These are phyloP conservation scores for Eleusine coracana DNA, from an alignment of 176 grass and related monocot genomes.

Conservation along the genomic window DNA sequence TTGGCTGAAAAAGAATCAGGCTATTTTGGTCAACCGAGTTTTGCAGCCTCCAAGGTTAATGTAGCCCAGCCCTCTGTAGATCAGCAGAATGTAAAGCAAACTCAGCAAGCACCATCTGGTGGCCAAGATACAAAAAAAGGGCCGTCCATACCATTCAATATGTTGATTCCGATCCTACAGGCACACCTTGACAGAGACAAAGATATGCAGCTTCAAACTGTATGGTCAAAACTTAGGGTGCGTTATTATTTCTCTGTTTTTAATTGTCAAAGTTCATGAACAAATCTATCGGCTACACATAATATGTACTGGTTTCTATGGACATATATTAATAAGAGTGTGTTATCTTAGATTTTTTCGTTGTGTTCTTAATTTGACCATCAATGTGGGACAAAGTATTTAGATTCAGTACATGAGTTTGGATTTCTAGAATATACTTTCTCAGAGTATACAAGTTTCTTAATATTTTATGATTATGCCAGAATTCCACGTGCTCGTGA, in stretches of 20 bases:
- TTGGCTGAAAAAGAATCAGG: constrained; percentile 50
- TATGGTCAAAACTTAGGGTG: constrained; percentile 90
- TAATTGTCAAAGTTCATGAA: constrained; percentile 17
- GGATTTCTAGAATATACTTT: neutral
- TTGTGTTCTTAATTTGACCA: neutral
- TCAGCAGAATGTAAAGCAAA: constrained; percentile 42
- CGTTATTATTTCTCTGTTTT: constrained; percentile 33
- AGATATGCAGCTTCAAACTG: constrained; percentile 91
- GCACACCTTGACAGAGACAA: constrained; percentile 95
- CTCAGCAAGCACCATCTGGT: constrained; percentile 61
- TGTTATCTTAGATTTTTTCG: neutral
- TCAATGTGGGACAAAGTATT: neutral
- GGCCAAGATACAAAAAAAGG: constrained; percentile 53
- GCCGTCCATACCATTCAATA: constrained; percentile 90
- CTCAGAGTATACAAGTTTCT: neutral
- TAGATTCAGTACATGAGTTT: neutral
- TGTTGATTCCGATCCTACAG: constrained; percentile 93
- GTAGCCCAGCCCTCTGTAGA: constrained; percentile 33
- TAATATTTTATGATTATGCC: neutral
- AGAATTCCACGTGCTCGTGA: neutral
- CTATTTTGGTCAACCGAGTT: constrained; percentile 38
- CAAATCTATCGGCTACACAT: constrained; percentile 9
- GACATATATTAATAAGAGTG: neutral
- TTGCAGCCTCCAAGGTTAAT: constrained; percentile 41
- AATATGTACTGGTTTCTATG: neutral